phyloP scores from a whole-genome alignment of 805 yeast species.

The Candida silvicultrix region DNA sequence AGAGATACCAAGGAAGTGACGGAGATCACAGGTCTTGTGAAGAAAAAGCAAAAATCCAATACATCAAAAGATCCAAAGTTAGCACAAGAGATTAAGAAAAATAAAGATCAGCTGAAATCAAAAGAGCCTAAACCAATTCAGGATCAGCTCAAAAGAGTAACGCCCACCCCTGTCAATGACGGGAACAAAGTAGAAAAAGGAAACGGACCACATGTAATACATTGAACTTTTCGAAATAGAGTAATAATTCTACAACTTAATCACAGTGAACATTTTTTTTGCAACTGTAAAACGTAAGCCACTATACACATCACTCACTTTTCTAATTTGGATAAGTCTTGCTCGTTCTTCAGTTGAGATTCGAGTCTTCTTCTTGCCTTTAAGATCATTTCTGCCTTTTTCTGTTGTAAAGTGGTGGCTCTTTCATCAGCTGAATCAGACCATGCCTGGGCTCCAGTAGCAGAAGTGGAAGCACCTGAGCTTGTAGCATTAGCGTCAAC shows the following conservation, averaged over 20 bases:
- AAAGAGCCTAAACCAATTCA: background rate
- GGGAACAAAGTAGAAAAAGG: background rate
- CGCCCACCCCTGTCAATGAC: slow-evolving; percentile 26
- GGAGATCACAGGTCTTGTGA: slow-evolving; percentile 6
- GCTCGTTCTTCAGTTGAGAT: slow-evolving; percentile 21
- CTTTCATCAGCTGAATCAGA: slow-evolving; percentile 35
- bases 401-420: slow-evolving; percentile 36
- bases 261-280: no score
- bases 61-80: slow-evolving; percentile 2
- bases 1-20: slow-evolving; percentile 2
- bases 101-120: background rate
- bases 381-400: slow-evolving; percentile 51
- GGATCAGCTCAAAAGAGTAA: slow-evolving; percentile 1
- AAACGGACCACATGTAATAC: background rate
- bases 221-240: background rate
- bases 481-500: slow-evolving; percentile 22
- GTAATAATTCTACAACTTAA: background rate
- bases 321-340: slow-evolving; percentile 16
- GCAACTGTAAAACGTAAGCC: background rate
- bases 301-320: slow-evolving; percentile 6
- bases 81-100: background rate
- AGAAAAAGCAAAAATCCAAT: slow-evolving; percentile 25
- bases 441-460: slow-evolving; percentile 25
- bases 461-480: background rate
- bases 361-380: slow-evolving; percentile 57